Evolutionary conservation across 2,329 filamentous ascomycete species (phyloP).

Genomic region (Xylariaceae sp.): DNA sequence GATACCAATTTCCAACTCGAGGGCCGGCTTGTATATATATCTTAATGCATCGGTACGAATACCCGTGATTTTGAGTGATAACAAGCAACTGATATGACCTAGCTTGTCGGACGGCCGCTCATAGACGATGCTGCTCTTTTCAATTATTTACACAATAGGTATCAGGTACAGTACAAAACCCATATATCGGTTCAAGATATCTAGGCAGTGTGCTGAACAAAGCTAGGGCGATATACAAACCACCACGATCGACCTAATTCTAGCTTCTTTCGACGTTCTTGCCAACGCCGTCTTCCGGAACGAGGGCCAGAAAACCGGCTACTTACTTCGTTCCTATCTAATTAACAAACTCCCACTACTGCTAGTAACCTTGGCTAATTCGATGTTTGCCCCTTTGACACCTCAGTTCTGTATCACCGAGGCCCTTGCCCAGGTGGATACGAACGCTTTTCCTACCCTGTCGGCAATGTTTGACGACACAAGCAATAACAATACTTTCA

Average conservation of each 20-base stretch:
- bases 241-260: constrained; percentile 75
- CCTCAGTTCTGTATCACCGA: constrained; percentile 65
- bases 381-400: constrained; percentile 70
- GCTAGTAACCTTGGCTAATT: constrained; percentile 53
- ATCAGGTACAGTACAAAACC: constrained; percentile 54
- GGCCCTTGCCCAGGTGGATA: constrained; percentile 76
- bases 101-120: constrained; percentile 78
- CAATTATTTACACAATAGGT: constrained; percentile 78
- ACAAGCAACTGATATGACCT: constrained; percentile 27
- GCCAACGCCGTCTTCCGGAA: constrained; percentile 76
- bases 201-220: constrained; percentile 28
- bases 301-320: constrained; percentile 55
- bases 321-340: constrained; percentile 79
- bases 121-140: constrained; percentile 77
- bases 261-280: constrained; percentile 84
- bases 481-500: constrained; percentile 55
- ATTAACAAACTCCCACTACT: constrained; percentile 62
- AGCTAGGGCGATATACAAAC: constrained; percentile 68
- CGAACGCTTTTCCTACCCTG: constrained; percentile 64
- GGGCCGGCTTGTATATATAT: constrained; percentile 80
- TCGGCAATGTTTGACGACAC: constrained; percentile 57
- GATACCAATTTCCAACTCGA: constrained; percentile 66
- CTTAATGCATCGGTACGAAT: constrained; percentile 71
- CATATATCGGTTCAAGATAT: neutral
- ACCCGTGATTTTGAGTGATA: neutral